Percentiles rank a stretch among this genome's conserved stretches.
These are phyloP conservation scores for Uromyces viciae-fabae DNA, from an alignment of 1,284 basidiomycete genomes.

Conservation along the genomic window DNA sequence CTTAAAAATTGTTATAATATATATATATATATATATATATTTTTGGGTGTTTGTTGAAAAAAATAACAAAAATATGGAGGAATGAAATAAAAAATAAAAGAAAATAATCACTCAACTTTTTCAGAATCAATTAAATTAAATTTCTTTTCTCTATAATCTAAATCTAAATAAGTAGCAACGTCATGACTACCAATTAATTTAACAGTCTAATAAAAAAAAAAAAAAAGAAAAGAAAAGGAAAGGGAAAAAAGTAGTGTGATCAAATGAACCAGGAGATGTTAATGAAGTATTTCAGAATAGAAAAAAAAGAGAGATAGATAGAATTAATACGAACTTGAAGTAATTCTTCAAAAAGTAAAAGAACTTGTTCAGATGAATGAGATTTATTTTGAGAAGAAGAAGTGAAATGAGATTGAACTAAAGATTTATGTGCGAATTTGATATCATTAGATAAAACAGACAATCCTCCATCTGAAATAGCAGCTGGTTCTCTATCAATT, in stretches of 20 bases:
- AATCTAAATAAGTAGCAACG: slow-evolving; percentile 15
- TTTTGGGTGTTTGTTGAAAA: neutral
- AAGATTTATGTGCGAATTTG: slow-evolving; percentile 1
- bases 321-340: neutral
- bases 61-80: neutral
- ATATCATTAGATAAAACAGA: slow-evolving; percentile 29
- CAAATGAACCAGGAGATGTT: neutral
- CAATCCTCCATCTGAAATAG: slow-evolving; percentile 33
- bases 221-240: neutral
- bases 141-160: slow-evolving; percentile 24
- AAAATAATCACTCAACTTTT: slow-evolving; percentile 16
- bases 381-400: neutral
- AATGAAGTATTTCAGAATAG: neutral
- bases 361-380: neutral
- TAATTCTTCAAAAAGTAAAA: slow-evolving; percentile 27
- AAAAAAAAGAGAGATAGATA: neutral
- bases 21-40: neutral
- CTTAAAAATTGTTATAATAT: neutral
- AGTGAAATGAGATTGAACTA: neutral
- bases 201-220: neutral
- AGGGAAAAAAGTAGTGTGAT: neutral
- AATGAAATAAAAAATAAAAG: neutral
- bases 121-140: slow-evolving; percentile 8
- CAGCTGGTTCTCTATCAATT: slow-evolving; percentile 26
- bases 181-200: slow-evolving; percentile 20